Evolutionary conservation across 176 grass and related monocot genomes (phyloP).

Genomic region (Oryza glumipatula): DNA sequence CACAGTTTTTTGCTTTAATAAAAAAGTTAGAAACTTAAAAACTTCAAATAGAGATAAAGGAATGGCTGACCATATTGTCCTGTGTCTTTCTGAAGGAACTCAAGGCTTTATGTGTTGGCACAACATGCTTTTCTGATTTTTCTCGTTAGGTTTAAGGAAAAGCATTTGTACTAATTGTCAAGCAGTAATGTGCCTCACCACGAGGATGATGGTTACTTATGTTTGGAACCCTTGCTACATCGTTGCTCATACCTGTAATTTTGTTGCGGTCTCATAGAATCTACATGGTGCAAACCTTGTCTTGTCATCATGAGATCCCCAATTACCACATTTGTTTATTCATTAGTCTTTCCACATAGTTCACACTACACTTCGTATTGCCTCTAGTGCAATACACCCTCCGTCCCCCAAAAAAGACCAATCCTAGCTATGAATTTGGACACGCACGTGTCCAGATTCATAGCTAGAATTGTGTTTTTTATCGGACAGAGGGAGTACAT

Average conservation of each 20-base stretch:
- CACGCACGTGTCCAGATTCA: no score
- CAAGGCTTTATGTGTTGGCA: not conserved
- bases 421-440: no score
- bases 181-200: not conserved
- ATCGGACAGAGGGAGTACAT: no score
- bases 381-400: not conserved
- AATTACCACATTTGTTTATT: not conserved
- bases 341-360: not conserved
- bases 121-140: not conserved
- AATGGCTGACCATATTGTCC: not conserved
- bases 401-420: no score
- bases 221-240: not conserved
- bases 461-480: no score
- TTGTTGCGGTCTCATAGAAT: not conserved
- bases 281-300: not conserved
- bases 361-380: not conserved
- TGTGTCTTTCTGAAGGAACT: slow-evolving; percentile 12
- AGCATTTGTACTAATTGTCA: not conserved
- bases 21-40: not conserved
- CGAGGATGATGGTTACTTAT: slow-evolving; percentile 3
- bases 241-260: not conserved
- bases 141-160: no score
- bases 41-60: not conserved
- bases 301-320: not conserved
- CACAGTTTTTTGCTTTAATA: not conserved